Evolutionary conservation across 2,329 filamentous ascomycete genomes (phyloP), one percentile per base, ranked within the genome.

Genomic region (Aureobasidium sp.): DNA sequence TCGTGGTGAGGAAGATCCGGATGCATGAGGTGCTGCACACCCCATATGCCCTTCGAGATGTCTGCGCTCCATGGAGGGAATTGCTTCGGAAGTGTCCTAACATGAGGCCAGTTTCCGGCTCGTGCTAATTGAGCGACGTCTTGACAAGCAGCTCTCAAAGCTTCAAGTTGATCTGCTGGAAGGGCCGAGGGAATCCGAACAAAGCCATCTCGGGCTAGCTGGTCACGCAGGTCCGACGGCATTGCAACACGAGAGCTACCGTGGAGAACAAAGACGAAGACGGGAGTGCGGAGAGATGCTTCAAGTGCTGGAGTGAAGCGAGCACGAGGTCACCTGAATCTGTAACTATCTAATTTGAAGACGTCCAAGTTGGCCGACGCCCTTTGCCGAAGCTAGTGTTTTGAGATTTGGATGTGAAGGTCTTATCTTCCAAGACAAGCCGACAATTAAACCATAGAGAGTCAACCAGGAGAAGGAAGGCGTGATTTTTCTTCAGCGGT

Each of bases 61-160:
- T 69, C 66, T 53, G 78, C 77, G n/a, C 78, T 78, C 90, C 90
- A 95, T 0, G 91, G 91, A 0, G 90, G 91, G 75, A 95, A 96
- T 74, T 95, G 90, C 74, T 95, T 95, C 58, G 89, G 89, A 2
- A 94, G 82, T 0, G 89, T 93, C 65, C 90, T 87, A 68, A 95
- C 85, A 74, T 88, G 81, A 3, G 89, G 89, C 90, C 90, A 96
- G 64, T 79, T 69, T 38, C 90, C 90, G n/a, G 77, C 67, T 64
- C 88, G 84, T 43, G 88, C 87, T 43, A 83, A 75, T 2, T 75
- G 69, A 21, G 84, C 84, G n/a, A 82, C 81, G 61, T 79, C 72
- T 35, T 75, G 69, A 54, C 84, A 82, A 43, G 85, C 85, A 58
- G 71, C 69, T 67, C 85, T 86, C 64, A 93, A 84, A 21, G 74